phyloP scores from a whole-genome alignment of 169 alveolate genomes.

The Plasmodium sp. region DNA sequence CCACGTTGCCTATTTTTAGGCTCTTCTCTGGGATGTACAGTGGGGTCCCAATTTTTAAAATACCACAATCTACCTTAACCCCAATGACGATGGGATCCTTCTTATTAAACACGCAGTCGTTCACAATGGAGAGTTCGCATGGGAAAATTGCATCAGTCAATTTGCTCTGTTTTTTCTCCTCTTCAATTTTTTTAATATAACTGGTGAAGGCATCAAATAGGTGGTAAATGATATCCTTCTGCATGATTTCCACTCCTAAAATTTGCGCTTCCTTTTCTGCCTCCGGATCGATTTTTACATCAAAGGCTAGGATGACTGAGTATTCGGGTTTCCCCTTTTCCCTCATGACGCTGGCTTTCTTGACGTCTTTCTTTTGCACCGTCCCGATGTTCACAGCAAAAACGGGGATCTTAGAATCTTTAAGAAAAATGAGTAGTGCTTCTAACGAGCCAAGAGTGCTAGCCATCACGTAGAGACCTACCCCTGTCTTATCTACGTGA shows the following conservation, averaged over 20 bases:
- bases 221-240: constrained; percentile 99
- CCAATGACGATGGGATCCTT: constrained; percentile 98
- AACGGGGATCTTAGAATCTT: constrained; percentile 96
- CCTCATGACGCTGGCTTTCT: constrained; percentile 95
- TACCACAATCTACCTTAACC: constrained; percentile 94
- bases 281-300: constrained; percentile 97
- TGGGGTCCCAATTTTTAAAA: constrained; percentile 96
- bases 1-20: constrained; percentile 95
- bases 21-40: constrained; percentile 93
- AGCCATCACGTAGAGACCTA: constrained; percentile 99
- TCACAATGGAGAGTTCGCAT: constrained; percentile 93
- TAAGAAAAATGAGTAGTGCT: constrained; percentile 97
- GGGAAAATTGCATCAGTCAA: constrained; percentile 95
- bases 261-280: constrained; percentile 98
- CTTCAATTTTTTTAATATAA: constrained; percentile 93
- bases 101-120: constrained; percentile 94
- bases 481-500: constrained; percentile 93
- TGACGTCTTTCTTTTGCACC: constrained; percentile 98
- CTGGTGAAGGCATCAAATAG: constrained; percentile 96
- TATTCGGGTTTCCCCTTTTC: constrained; percentile 96
- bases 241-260: constrained; percentile 95
- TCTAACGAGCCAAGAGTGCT: constrained; percentile 99
- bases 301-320: constrained; percentile 98
- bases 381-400: constrained; percentile 98
- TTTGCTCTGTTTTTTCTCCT: constrained; percentile 84